A percentile compares a stretch with the other conserved stretches of the same genome.
These are phyloP conservation scores for Trypanosoma platydactyli DNA, from an alignment of 208 protist genomes.

Conservation along the genomic window DNA sequence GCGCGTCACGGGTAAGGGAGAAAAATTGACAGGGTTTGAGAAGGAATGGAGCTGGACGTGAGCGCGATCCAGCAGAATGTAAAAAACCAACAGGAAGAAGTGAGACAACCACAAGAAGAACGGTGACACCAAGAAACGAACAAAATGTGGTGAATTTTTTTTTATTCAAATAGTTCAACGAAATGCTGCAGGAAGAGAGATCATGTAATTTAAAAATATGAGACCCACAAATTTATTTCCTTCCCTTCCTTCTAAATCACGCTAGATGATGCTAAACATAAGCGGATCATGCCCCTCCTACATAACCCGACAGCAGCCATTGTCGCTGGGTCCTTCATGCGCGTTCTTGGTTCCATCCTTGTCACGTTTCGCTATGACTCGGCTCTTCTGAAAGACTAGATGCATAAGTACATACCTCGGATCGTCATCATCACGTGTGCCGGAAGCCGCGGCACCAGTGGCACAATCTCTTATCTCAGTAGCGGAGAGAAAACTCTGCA, in stretches of 20 bases:
- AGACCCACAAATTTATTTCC: not conserved
- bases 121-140: not conserved
- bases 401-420: slow-evolving; percentile 53
- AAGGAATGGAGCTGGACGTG: not conserved
- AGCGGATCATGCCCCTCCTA: too few species aligned
- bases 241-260: not conserved
- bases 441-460: slow-evolving; percentile 10
- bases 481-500: slow-evolving; percentile 38
- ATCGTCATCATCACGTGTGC: slow-evolving; percentile 27
- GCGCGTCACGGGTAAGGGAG: too few species aligned
- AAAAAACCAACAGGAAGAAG: not conserved
- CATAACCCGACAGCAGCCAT: slow-evolving; percentile 49
- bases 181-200: too few species aligned
- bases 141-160: too few species aligned
- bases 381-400: slow-evolving; percentile 44
- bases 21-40: too few species aligned
- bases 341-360: slow-evolving; percentile 6
- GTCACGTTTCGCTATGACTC: not conserved
- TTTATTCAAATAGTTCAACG: too few species aligned
- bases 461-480: slow-evolving; percentile 38
- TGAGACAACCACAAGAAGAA: not conserved
- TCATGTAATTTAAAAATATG: too few species aligned
- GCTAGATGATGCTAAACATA: not conserved
- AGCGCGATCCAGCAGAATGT: not conserved
- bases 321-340: not conserved